Evolutionary conservation across 345 rosid genomes (phyloP), one percentile per base, ranked within the genome.

Genomic region (Cardamine resedifolia): DNA sequence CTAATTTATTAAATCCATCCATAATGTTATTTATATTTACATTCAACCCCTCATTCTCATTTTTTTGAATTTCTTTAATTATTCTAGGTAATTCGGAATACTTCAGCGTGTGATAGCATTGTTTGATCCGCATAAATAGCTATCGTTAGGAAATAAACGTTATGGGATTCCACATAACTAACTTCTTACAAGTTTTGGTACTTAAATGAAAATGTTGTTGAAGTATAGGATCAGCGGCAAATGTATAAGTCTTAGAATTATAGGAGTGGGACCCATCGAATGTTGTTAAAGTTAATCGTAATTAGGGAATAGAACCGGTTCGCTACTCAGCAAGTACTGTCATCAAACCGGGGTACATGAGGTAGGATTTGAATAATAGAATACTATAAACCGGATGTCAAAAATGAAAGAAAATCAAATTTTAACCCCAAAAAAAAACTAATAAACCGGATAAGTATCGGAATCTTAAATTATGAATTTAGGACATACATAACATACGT

Each of bases 301-400:
- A 44, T 45, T 23, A 31, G 48, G 44, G 43, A 36, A 6, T 66
- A 28, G 0, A 66, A 15, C 72, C 72, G 68, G 67, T 74, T 74
- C 24, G 15, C 38, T 51, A 57, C 19, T 48, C 44, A 11, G 11
- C 15, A 24, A 15, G n/a, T 26, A 12, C 10, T 24, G 64, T 45
- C 30, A 34, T 45, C 48, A 28, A 47, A 65, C 72, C 58, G 72
- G 66, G 44, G 19, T 64, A 24, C 26, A 33, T 20, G 14, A 43
- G 52, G 45, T 28, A 33, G 39, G 24, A 14, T 15, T 48, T 2
- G 19, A 7, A 4, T 10, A 26, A 4, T 23, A n/a, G 0, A 1
- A 27, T 55, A 7, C 3, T 18, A 5, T 14, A 4, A 55, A 27
- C 39, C 61, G 61, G 38, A 34, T 36, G 1, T 36, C 15, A 15